A percentile compares a stretch with the other conserved stretches of the same genome.
Conservation (phyloP, 2,329 filamentous ascomycete species). For the Bipolaris gigantea region DNA sequence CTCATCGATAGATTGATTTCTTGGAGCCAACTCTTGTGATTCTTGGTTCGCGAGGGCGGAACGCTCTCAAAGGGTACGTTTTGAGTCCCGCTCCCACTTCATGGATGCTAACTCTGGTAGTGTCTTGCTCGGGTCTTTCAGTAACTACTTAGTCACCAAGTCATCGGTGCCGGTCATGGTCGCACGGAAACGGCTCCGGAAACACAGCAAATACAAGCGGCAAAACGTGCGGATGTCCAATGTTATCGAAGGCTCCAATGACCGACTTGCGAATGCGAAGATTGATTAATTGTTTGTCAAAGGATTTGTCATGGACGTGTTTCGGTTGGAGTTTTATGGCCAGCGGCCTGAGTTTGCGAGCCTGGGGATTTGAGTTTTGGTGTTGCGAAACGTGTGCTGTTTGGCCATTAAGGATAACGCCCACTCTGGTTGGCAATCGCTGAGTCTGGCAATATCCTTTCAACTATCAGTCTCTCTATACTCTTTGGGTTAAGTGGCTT, state of each 20-base stretch:
- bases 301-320: constrained; percentile 39
- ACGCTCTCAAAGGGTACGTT: constrained; percentile 86
- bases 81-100: constrained; percentile 1
- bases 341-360: constrained; percentile 8
- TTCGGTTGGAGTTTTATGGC: constrained; percentile 21
- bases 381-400: constrained; percentile 40
- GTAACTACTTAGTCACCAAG: constrained; percentile 95
- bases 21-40: constrained; percentile 91
- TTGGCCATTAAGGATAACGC: constrained; percentile 26
- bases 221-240: constrained; percentile 75
- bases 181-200: constrained; percentile 83
- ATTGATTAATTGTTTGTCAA: constrained; percentile 60
- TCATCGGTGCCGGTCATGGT: constrained; percentile 98
- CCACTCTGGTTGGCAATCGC: constrained; percentile 24
- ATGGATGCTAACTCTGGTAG: constrained; percentile 52
- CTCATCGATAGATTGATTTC: constrained; percentile 69
- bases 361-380: constrained; percentile 18
- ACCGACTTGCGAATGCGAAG: constrained; percentile 70
- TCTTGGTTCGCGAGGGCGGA: constrained; percentile 86
- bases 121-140: constrained; percentile 93
- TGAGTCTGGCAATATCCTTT: constrained; percentile 27
- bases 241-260: constrained; percentile 72
- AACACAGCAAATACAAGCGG: constrained; percentile 80
- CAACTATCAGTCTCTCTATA: constrained; percentile 12
- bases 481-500: constrained; percentile 16